Percentiles rank a stretch among this genome's conserved stretches.
These are phyloP conservation scores for Pythium oligandrum DNA, from an alignment of 352 stramenopile species.

Conservation along the genomic window DNA sequence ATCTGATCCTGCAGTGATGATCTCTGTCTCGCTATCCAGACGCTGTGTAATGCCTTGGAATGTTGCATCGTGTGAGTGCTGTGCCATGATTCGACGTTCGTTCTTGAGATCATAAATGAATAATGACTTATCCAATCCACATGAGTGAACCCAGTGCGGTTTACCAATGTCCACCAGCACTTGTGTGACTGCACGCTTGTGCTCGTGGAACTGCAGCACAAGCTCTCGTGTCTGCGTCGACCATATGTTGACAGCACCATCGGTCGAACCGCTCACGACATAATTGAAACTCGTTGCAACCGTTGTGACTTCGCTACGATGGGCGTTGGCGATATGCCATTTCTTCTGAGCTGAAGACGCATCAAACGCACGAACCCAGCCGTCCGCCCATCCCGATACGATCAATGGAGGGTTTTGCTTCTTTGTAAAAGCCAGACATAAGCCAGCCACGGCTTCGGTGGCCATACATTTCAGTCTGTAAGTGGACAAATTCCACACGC, in stretches of 20 bases:
- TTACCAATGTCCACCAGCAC: slow-evolving; percentile 76
- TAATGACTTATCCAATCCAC: slow-evolving; percentile 76
- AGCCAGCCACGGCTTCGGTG: slow-evolving; percentile 43
- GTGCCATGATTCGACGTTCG: slow-evolving; percentile 72
- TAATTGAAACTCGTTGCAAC: slow-evolving; percentile 60
- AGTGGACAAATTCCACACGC: slow-evolving; percentile 63
- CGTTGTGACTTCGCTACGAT: slow-evolving; percentile 79
- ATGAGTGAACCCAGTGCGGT: slow-evolving; percentile 85
- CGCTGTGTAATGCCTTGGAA: slow-evolving; percentile 86
- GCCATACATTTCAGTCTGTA: slow-evolving; percentile 68
- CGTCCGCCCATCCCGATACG: slow-evolving; percentile 69
- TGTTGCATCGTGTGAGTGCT: slow-evolving; percentile 72
- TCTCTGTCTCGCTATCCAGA: slow-evolving; percentile 87
- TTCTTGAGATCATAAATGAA: slow-evolving; percentile 91
- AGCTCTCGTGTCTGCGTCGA: slow-evolving; percentile 77
- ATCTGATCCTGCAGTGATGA: slow-evolving; percentile 81
- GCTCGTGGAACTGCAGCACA: slow-evolving; percentile 89
- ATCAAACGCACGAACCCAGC: slow-evolving; percentile 68
- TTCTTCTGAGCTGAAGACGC: slow-evolving; percentile 37
- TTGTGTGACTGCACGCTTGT: slow-evolving; percentile 75
- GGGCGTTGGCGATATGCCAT: slow-evolving; percentile 86
- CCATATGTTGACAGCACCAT: slow-evolving; percentile 90
- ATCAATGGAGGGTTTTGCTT: slow-evolving; percentile 20
- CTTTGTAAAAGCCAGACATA: slow-evolving; percentile 41
- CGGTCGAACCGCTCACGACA: slow-evolving; percentile 74